Conservation (phyloP, 306 rosid genomes). For the Sphenostylis stenocarpa region DNA sequence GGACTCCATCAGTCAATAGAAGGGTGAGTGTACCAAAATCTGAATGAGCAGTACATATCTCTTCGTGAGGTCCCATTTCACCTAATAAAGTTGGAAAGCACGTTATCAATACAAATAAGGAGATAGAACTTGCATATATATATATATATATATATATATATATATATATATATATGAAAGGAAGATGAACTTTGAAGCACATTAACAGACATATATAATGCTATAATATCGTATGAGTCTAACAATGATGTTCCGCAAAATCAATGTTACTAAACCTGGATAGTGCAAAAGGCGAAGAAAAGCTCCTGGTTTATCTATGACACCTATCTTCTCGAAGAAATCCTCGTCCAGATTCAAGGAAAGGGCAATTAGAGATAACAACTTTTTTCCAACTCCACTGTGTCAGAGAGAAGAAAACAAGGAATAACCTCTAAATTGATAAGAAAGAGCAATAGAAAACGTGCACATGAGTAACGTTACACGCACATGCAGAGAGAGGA, state of each 20-base stretch:
- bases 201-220: not conserved
- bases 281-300: slow-evolving; percentile 81
- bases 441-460: not conserved
- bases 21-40: not conserved
- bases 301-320: slow-evolving; percentile 43
- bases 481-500: not conserved
- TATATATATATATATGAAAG: too few relatives aligned
- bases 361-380: not conserved
- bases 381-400: not conserved
- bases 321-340: slow-evolving; percentile 66
- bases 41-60: not conserved
- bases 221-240: not conserved
- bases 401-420: not conserved
- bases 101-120: too few relatives aligned
- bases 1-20: not conserved
- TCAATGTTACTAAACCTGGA: slow-evolving; percentile 53
- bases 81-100: not conserved
- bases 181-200: not conserved
- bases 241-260: not conserved
- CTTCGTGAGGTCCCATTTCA: not conserved
- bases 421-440: not conserved
- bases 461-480: not conserved
- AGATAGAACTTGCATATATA: too few relatives aligned
- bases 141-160: too few relatives aligned
- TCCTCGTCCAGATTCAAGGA: slow-evolving; percentile 46